Evolutionary conservation across 2,329 filamentous ascomycete genomes (phyloP).

Genomic region (Fusarium brachygibbosum): DNA sequence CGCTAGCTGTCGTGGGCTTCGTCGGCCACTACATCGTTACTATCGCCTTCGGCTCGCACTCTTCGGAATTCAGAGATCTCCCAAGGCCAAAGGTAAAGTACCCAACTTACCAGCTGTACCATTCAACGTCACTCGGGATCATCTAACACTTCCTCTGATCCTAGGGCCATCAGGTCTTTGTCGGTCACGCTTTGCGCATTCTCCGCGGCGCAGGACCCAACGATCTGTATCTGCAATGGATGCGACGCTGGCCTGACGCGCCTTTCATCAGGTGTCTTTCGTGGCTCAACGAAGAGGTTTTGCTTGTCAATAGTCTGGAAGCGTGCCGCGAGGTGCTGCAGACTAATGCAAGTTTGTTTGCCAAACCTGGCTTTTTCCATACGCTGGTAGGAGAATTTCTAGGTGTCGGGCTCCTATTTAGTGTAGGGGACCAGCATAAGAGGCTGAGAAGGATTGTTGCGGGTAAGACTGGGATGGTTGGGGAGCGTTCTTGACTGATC

Average conservation of each 20-base stretch:
- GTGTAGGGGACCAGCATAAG: conserved; percentile 30
- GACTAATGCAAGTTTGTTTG: conserved; percentile 21
- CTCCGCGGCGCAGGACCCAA: conserved; percentile 9
- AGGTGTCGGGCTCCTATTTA: conserved; percentile 23
- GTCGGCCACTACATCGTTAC: not conserved
- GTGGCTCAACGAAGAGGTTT: conserved; percentile 27
- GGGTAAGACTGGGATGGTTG: not conserved
- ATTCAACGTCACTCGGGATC: too few relatives aligned
- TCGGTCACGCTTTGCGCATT: conserved; percentile 19
- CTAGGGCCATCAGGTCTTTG: conserved; percentile 12
- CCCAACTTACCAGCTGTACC: accelerated
- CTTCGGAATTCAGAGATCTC: not conserved
- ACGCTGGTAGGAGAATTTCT: conserved; percentile 34
- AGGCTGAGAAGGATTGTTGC: conserved; percentile 21
- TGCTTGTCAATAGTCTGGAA: conserved; percentile 29
- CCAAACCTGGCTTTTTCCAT: conserved; percentile 29
- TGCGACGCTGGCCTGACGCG: conserved; percentile 23
- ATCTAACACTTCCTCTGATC: accelerated
- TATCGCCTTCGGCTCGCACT: not conserved
- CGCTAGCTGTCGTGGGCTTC: not conserved
- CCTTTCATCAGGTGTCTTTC: conserved; percentile 28
- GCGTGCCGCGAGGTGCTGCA: conserved; percentile 31
- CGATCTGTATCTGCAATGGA: conserved; percentile 28
- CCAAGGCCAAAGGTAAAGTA: conserved; percentile 12
- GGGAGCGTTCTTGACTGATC: not conserved